Conservation (phyloP, 371 early-diverging fungal species). For the Mortierella sp. region DNA sequence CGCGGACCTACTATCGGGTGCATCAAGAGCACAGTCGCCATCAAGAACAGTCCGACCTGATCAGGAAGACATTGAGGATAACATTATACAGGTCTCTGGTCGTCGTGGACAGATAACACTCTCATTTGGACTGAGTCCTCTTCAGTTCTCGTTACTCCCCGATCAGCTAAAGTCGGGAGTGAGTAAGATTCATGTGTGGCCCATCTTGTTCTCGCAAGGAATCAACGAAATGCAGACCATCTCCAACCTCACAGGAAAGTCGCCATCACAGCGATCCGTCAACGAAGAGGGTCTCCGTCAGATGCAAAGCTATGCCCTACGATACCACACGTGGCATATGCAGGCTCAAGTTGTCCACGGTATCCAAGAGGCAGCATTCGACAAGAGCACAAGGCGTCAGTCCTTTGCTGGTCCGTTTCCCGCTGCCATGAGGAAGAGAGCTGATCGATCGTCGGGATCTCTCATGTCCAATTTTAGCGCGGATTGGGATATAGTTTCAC, state of each 20-base stretch:
- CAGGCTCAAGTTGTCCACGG: conserved; percentile 7
- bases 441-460: conserved; percentile 25
- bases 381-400: conserved; percentile 2
- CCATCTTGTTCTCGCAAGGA: conserved; percentile 45
- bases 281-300: conserved; percentile 42
- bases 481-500: conserved; percentile 48
- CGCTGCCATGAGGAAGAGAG: neutral
- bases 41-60: neutral
- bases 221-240: conserved; percentile 54
- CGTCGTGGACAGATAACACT: conserved; percentile 31
- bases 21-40: neutral
- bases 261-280: conserved; percentile 30
- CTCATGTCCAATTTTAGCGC: conserved; percentile 24
- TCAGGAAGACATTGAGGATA: conserved; percentile 19
- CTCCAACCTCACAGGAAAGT: conserved; percentile 41
- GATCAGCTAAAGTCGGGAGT: conserved; percentile 27
- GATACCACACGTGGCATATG: conserved; percentile 28
- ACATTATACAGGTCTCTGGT: conserved; percentile 40
- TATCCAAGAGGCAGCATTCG: neutral
- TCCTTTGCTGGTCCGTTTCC: conserved; percentile 12
- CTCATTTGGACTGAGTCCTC: conserved; percentile 39
- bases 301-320: conserved; percentile 38
- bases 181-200: conserved; percentile 32
- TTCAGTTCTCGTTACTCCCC: conserved; percentile 43
- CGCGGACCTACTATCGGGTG: conserved; percentile 1